Conservation (phyloP, 768 basidiomycete species). For the Hysterangium stoloniferum region DNA sequence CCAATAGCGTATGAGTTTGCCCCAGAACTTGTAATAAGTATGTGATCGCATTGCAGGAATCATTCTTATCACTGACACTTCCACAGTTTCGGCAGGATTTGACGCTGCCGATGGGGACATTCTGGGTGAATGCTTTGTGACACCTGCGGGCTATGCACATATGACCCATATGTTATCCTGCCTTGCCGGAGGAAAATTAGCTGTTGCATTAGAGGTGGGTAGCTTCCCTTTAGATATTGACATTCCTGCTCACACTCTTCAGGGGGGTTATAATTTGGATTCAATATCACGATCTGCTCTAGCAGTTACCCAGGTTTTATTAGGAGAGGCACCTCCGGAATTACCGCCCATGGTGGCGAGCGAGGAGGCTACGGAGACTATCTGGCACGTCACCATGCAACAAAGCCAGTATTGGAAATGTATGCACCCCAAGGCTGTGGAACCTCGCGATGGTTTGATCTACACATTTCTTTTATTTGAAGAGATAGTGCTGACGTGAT, state of each 20-base stretch:
- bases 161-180: slow-evolving; percentile 97
- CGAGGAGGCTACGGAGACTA: slow-evolving; percentile 79
- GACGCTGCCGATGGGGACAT: slow-evolving; percentile 93
- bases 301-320: slow-evolving; percentile 80
- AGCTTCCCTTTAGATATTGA: not conserved
- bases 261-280: slow-evolving; percentile 95
- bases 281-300: slow-evolving; percentile 83
- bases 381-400: slow-evolving; percentile 79
- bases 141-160: slow-evolving; percentile 90
- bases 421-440: slow-evolving; percentile 73
- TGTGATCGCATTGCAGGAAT: slow-evolving; percentile 21
- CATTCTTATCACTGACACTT: not conserved
- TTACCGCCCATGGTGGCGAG: slow-evolving; percentile 67
- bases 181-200: slow-evolving; percentile 80
- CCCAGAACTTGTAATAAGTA: slow-evolving; percentile 93
- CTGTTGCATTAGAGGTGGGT: slow-evolving; percentile 87
- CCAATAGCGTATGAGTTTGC: slow-evolving; percentile 96
- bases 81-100: slow-evolving; percentile 90
- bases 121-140: slow-evolving; percentile 84
- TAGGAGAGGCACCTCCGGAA: slow-evolving; percentile 80
- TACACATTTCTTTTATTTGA: not conserved
- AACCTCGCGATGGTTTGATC: slow-evolving; percentile 67
- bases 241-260: slow-evolving; percentile 2
- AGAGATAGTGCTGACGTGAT: not conserved
- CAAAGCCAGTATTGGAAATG: slow-evolving; percentile 91